A percentile compares a stretch with the other conserved stretches of the same genome.
phyloP scores from a whole-genome alignment of 192 early-diverging fungal genomes.

The Coemansia sp. region DNA sequence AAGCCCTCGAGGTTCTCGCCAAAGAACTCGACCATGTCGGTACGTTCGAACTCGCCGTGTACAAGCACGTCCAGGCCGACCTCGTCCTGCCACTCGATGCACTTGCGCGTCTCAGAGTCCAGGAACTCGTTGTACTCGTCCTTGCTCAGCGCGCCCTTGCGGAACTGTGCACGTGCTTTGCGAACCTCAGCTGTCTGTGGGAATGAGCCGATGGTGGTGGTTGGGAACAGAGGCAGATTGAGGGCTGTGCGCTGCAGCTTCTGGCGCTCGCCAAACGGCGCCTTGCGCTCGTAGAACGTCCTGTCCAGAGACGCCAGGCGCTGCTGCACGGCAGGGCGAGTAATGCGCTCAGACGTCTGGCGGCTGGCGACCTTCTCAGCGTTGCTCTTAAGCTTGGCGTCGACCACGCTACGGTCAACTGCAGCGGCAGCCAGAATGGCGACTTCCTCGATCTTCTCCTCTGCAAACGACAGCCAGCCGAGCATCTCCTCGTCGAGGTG shows the following conservation, averaged over 20 bases:
- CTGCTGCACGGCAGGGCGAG: slow-evolving; percentile 77
- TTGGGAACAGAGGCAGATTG: slow-evolving; percentile 88
- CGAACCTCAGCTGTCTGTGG: slow-evolving; percentile 98
- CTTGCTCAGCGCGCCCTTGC: slow-evolving; percentile 72
- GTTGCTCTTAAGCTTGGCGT: slow-evolving; percentile 70
- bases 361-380: slow-evolving; percentile 66
- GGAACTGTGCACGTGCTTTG: slow-evolving; percentile 83
- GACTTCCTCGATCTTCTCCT: slow-evolving; percentile 89
- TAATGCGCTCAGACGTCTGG: slow-evolving; percentile 75
- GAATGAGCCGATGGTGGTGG: slow-evolving; percentile 98
- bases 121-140: slow-evolving; percentile 79
- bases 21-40: slow-evolving; percentile 96
- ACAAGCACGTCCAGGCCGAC: slow-evolving; percentile 92
- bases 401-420: slow-evolving; percentile 58
- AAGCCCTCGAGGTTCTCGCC: slow-evolving; percentile 92
- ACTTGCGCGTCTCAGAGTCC: slow-evolving; percentile 78
- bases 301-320: slow-evolving; percentile 66
- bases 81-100: slow-evolving; percentile 86
- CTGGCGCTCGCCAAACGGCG: slow-evolving; percentile 71
- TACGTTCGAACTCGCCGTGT: slow-evolving; percentile 98
- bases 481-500: slow-evolving; percentile 76
- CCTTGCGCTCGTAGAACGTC: slow-evolving; percentile 72
- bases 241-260: slow-evolving; percentile 70
- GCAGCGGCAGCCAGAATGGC: slow-evolving; percentile 62
- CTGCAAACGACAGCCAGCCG: slow-evolving; percentile 92